Base-by-base conservation (phyloP, 2,329 filamentous ascomycete species). In the Botrytis elliptica region DNA sequence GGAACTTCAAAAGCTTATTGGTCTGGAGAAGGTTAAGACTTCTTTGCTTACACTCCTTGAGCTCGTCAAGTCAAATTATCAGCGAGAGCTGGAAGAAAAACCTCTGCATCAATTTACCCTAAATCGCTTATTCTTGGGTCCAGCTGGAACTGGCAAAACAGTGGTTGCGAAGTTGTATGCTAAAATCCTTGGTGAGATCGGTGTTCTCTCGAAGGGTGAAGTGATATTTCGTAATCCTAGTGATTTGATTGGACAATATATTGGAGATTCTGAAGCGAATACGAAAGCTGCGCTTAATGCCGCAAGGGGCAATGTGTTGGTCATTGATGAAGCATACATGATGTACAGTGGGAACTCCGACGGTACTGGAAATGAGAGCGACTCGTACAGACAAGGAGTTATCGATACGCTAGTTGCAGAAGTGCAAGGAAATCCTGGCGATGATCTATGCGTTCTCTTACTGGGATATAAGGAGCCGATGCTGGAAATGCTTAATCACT, bases 111-210 rank as follows among this genome's bases (percentile, higher is more conserved):
- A 90, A 73, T 90, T 89, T 72, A 88, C 85, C 0, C 83, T 93
- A 0, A 94, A 93, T 79, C 84, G 86, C 12, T 87, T 93, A 2
- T 93, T 94, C 73, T 78, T 93, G 0, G 92, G 92, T 0, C 87
- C 85, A 1, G 92, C 92, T n/a, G 92, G 92, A 0, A 94, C 92
- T 0, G 92, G 92, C 0, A 94, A 94, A 78, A 94, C 92, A 0
- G 90, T 90, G 0, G 89, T 94, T 0, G 92, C 91, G 0, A 93
- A 92, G 79, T 82, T 93, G 0, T 94, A 93, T 75, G 92, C 90
- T 0, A 82, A 86, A 65, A 90, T 94, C 1, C 84, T 94, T 1
- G 89, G 87, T 0, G 88, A 89, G 75, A 81, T 90, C 71, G 87
- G 88, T 0, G 75, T 88, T 16, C 80, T 89, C 0, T 86, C 84